Conservation (phyloP, 2,329 filamentous ascomycete species). For the Ophiocordyceps unilateralis region DNA sequence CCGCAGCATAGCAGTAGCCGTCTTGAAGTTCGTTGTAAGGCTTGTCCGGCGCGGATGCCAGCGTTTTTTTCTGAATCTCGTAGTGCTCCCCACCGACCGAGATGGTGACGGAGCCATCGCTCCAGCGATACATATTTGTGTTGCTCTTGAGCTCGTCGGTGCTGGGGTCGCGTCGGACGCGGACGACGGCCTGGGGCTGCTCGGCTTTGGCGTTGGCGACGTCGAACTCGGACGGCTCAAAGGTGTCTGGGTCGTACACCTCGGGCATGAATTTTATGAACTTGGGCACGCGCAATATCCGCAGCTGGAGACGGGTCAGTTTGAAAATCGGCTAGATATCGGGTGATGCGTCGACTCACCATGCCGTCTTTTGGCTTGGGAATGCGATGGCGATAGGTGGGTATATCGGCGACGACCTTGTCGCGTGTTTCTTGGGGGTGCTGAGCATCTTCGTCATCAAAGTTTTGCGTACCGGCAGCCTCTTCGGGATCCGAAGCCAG, state of each 20-base stretch:
- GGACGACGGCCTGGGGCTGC: constrained; percentile 46
- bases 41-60: constrained; percentile 43
- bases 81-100: constrained; percentile 62
- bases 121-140: constrained; percentile 59
- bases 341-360: constrained; percentile 31
- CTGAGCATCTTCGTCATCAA: constrained; percentile 26
- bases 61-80: constrained; percentile 52
- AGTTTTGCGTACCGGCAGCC: constrained; percentile 16
- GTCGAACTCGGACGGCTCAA: constrained; percentile 41
- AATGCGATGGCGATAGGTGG: constrained; percentile 49
- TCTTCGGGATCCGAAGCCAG: constrained; percentile 33
- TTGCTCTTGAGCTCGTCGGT: constrained; percentile 56
- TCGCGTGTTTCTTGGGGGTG: constrained; percentile 28
- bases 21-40: constrained; percentile 52
- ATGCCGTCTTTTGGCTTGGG: constrained; percentile 56
- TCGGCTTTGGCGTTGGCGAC: constrained; percentile 34
- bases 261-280: constrained; percentile 56
- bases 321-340: too few species aligned
- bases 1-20: constrained; percentile 59
- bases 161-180: constrained; percentile 51
- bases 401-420: constrained; percentile 43
- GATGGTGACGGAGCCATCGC: constrained; percentile 60
- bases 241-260: constrained; percentile 48
- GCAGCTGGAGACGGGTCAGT: constrained; percentile 29
- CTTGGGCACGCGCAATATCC: constrained; percentile 52